Percentiles rank a stretch among this genome's conserved stretches.
Evolutionary conservation across 1,284 basidiomycete genomes (phyloP).

Genomic region (Cutaneotrichosporon spelunceum): DNA sequence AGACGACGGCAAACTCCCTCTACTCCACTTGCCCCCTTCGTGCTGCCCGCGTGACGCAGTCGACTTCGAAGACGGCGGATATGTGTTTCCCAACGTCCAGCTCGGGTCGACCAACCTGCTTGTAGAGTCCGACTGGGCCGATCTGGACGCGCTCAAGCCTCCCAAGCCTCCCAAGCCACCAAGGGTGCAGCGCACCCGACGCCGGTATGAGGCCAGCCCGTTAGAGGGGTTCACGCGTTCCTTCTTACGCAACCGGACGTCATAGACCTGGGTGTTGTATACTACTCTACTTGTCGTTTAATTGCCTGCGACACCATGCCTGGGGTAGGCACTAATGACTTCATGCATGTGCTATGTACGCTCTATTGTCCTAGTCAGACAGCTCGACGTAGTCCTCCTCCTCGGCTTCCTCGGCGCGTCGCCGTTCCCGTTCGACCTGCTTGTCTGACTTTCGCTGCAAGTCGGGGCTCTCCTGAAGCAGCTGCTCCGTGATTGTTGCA

Average conservation of each 20-base stretch:
- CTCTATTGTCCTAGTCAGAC: background rate
- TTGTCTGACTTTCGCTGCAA: conserved; percentile 13
- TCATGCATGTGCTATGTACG: background rate
- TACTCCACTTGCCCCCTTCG: background rate
- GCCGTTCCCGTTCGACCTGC: conserved; percentile 9
- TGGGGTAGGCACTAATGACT: background rate
- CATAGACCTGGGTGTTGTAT: conserved; percentile 2
- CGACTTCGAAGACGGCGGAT: conserved; percentile 9
- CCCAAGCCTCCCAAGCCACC: conserved; percentile 10
- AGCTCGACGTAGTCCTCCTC: conserved; percentile 6
- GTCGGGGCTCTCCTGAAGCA: conserved; percentile 7
- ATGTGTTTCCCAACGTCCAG: conserved; percentile 13
- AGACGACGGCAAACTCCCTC: conserved; percentile 5
- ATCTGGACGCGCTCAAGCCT: conserved; percentile 14
- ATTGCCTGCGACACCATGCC: background rate
- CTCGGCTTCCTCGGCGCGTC: conserved; percentile 9
- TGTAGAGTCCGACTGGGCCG: conserved; percentile 13
- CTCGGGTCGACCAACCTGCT: conserved; percentile 5
- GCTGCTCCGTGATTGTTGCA: conserved; percentile 1
- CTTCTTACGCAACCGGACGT: background rate
- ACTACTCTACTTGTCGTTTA: background rate
- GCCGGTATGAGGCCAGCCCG: background rate
- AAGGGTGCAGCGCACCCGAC: background rate
- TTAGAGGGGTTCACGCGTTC: conserved; percentile 18
- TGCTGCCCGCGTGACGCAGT: background rate